phyloP scores from a whole-genome alignment of 768 basidiomycete species.

The Kockovaella imperatae region DNA sequence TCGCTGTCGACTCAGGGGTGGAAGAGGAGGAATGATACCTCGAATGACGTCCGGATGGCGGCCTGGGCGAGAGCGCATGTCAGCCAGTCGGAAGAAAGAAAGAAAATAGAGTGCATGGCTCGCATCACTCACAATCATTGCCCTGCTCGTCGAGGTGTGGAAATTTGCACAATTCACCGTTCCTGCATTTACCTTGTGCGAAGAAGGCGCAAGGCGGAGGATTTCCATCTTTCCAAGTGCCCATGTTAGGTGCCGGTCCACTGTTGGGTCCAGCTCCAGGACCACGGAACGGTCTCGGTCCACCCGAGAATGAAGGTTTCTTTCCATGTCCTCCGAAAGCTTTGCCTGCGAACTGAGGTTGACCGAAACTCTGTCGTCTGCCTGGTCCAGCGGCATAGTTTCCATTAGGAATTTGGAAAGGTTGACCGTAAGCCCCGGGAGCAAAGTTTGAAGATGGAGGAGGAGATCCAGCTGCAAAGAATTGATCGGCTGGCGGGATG shows the following conservation, averaged over 20 bases:
- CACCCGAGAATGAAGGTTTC: conserved; percentile 42
- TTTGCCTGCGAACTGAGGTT: conserved; percentile 7
- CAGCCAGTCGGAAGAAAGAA: background rate
- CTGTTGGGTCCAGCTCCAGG: background rate
- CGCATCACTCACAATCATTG: conserved; percentile 34
- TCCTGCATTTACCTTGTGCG: conserved; percentile 41
- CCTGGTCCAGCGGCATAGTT: background rate
- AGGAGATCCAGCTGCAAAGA: conserved; percentile 31
- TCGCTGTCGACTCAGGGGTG: conserved; percentile 24
- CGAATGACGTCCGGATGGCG: conserved; percentile 44
- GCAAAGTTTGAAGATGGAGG: too few relatives aligned
- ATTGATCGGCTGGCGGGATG: conserved; percentile 33
- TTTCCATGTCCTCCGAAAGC: conserved; percentile 33
- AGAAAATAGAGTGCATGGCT: background rate
- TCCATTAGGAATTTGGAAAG: conserved; percentile 1
- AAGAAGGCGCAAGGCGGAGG: conserved; percentile 43
- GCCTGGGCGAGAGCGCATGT: conserved; percentile 10
- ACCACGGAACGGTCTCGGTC: conserved; percentile 21
- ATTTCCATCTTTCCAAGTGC: conserved; percentile 38
- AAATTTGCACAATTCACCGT: conserved; percentile 45
- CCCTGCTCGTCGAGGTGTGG: conserved; percentile 44
- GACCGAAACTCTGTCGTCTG: conserved; percentile 28
- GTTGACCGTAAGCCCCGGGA: background rate
- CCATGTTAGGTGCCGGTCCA: conserved; percentile 5
- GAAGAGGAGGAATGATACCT: conserved; percentile 38